Evolutionary conservation across 352 stramenopile species (phyloP).

Genomic region (Phytophthora meadii): DNA sequence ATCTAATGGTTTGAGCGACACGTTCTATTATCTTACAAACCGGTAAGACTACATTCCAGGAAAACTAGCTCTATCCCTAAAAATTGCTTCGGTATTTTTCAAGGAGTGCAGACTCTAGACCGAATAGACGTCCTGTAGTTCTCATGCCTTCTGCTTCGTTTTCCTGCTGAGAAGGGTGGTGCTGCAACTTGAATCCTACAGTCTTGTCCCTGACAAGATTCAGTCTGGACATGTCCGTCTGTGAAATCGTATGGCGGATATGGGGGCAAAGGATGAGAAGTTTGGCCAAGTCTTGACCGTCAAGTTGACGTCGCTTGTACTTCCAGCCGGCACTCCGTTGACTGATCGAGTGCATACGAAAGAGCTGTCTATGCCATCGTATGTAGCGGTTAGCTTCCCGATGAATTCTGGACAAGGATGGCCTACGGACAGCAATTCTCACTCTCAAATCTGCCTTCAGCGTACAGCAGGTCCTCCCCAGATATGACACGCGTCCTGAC

Average conservation of each 20-base stretch:
- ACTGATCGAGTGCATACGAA: not conserved
- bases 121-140: no score
- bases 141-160: no score
- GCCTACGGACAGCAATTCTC: not conserved
- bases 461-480: not conserved
- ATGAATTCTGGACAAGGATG: slow-evolving; percentile 2
- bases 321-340: not conserved
- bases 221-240: not conserved
- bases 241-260: not conserved
- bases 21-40: no score
- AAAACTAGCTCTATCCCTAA: no score
- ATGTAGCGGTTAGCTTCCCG: slow-evolving; percentile 1
- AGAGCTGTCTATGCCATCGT: not conserved
- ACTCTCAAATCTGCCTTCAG: slow-evolving; percentile 1
- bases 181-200: not conserved
- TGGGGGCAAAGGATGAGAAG: not conserved
- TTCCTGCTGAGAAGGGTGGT: no score
- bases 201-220: slow-evolving; percentile 2
- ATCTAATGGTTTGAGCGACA: no score
- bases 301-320: not conserved
- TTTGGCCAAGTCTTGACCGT: not conserved
- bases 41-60: no score
- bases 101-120: no score
- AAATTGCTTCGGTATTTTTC: no score
- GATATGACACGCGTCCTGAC: slow-evolving; percentile 1